Evolutionary conservation across 1,284 basidiomycete species (phyloP), one percentile per base, ranked within the genome.

Genomic region (Cystobasidiaceae sp.): DNA sequence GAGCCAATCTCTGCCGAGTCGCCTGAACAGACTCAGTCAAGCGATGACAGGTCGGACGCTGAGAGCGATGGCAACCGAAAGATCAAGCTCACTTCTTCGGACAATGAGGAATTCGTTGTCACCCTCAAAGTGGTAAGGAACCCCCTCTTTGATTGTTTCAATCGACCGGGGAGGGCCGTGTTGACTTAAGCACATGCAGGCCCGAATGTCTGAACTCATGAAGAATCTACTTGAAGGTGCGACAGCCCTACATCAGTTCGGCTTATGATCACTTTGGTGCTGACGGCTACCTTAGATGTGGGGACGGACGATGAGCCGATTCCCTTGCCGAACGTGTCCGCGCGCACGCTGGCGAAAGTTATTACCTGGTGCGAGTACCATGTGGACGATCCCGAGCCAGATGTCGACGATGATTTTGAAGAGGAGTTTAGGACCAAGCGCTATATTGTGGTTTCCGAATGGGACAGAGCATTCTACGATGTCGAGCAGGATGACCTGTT

Each of bases 311-410:
- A 90, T 77, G 78, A 80, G 57, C 85, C 91, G 63, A 97, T 97
- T 75, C 94, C 93, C 52, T 81, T 98, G 13, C 92, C 92, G 63
- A 97, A 97, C 76, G 93, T 98, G 11, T 90, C 91, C 13, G 89
- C 92, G 2, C 89, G 87, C 69, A 94, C 97, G 4, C 79, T 98
- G 76, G 92, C 90, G 82, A 98, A 97, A 86, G 92, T 88, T 58
- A 83, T 97, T 41, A 93, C 97, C 77, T 98, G 96, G 83, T 97
- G 94, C 82, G 91, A 94, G 74, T 91, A 97, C 79, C 93, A 97
- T 80, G 87, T 90, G 69, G 86, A 86, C 72, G 94, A 97, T 78
- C 90, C 92, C 25, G 83, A 94, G 33, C 92, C 93, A 19, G 82
- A 87, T 27, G 81, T 86, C 17, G 79, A 78, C 87, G 92, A 81